Evolutionary conservation across 192 early-diverging fungal genomes (phyloP).

Genomic region (Entomortierella lignicola): DNA sequence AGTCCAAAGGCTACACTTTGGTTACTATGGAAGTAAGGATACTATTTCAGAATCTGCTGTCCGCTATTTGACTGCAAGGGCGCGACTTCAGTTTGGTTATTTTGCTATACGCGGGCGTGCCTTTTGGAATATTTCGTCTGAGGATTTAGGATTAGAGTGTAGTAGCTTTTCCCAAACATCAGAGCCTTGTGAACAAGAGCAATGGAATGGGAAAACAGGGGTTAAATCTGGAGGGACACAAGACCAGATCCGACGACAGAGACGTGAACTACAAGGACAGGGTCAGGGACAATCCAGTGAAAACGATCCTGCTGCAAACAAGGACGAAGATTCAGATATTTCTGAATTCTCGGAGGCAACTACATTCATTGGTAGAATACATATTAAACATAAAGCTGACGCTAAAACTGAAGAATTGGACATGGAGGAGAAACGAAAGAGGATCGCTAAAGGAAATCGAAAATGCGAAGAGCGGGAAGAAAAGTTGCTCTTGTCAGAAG

Average conservation of each 20-base stretch:
- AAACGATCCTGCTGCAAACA: conserved; percentile 9
- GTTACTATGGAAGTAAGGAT: conserved; percentile 33
- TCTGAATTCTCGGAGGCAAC: neutral
- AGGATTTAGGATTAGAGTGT: conserved; percentile 7
- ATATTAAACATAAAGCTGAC: neutral
- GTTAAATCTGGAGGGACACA: neutral
- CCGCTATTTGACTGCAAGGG: conserved; percentile 45
- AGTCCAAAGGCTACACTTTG: conserved; percentile 45
- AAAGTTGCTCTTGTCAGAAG: conserved; percentile 30
- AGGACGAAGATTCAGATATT: conserved; percentile 18
- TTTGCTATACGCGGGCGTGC: conserved; percentile 47
- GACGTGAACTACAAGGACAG: neutral
- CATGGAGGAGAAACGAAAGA: conserved; percentile 10
- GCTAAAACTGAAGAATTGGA: neutral
- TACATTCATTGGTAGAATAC: neutral
- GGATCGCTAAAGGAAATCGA: conserved; percentile 13
- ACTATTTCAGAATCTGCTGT: conserved; percentile 28
- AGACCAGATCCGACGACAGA: neutral
- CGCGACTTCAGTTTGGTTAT: conserved; percentile 46
- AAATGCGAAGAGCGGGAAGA: conserved; percentile 47
- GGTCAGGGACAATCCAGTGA: neutral
- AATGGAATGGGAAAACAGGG: neutral
- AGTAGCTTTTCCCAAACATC: neutral
- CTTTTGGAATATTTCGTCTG: conserved; percentile 30
- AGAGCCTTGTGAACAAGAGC: neutral